These are phyloP conservation scores for Aspergillus sp. DNA, from an alignment of 2,329 filamentous ascomycete genomes.

Conservation along the genomic window DNA sequence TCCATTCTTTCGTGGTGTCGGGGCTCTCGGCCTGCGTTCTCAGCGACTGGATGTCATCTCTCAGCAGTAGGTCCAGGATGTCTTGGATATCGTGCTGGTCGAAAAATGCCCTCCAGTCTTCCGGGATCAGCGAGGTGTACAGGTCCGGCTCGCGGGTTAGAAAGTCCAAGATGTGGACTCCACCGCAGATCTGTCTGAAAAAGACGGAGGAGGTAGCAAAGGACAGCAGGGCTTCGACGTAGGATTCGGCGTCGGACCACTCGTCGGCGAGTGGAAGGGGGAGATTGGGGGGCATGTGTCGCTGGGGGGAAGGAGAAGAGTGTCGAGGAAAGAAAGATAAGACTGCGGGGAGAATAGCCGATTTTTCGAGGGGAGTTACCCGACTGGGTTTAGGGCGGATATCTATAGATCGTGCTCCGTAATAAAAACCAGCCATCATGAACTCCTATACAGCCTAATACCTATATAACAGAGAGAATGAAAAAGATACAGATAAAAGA, in stretches of 20 bases:
- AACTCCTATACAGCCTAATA: too few relatives aligned
- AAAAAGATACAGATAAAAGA: not conserved
- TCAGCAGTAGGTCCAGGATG: conserved; percentile 70
- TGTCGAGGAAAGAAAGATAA: conserved; percentile 1
- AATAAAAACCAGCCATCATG: too few relatives aligned
- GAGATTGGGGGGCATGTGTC: conserved; percentile 38
- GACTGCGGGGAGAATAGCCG: conserved; percentile 7
- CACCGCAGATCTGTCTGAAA: conserved; percentile 84
- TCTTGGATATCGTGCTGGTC: conserved; percentile 60
- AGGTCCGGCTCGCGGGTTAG: conserved; percentile 77
- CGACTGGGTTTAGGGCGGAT: not conserved
- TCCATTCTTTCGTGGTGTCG: conserved; percentile 27
- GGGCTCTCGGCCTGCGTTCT: conserved; percentile 9
- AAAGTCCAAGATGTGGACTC: conserved; percentile 96
- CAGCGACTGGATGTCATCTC: conserved; percentile 56
- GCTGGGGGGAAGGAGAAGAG: not conserved
- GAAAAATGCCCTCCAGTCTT: conserved; percentile 76
- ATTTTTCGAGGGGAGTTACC: conserved; percentile 1
- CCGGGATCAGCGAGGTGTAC: conserved; percentile 66
- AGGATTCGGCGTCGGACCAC: conserved; percentile 64
- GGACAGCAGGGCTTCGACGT: conserved; percentile 65
- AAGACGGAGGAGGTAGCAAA: conserved; percentile 66
- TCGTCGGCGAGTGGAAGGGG: conserved; percentile 60
- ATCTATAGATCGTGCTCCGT: too few relatives aligned
- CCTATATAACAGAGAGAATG: not conserved